Conservation (phyloP, 1,139 yeast genomes). For the Lodderomyces orthopsilosis region DNA sequence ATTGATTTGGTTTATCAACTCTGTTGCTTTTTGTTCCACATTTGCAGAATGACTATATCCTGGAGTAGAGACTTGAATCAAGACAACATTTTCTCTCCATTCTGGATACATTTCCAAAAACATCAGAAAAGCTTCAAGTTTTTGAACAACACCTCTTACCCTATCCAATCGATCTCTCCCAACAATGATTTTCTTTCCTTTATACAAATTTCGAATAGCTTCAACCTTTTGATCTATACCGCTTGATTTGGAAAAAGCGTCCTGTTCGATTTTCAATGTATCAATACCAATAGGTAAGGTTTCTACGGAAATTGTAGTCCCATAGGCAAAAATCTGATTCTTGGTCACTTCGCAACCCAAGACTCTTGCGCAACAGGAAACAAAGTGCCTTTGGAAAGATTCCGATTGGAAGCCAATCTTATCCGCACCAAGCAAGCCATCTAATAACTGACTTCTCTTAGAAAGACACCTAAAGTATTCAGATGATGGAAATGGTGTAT, state of each 20-base stretch:
- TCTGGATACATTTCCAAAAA: conserved; percentile 88
- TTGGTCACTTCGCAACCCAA: conserved; percentile 67
- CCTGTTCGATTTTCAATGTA: conserved; percentile 58
- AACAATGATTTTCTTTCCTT: conserved; percentile 71
- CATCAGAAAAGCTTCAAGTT: conserved; percentile 75
- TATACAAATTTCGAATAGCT: conserved; percentile 64
- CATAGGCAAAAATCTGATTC: conserved; percentile 67
- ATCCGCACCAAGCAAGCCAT: conserved; percentile 88
- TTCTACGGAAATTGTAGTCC: conserved; percentile 68
- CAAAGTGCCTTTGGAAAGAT: conserved; percentile 85
- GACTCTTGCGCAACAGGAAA: conserved; percentile 82
- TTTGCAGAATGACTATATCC: conserved; percentile 55
- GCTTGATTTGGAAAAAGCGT: conserved; percentile 38
- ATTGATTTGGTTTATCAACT: conserved; percentile 74
- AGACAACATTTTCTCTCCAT: conserved; percentile 82
- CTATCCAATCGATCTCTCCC: conserved; percentile 81
- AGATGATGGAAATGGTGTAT: conserved; percentile 92
- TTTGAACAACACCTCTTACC: conserved; percentile 81
- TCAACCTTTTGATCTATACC: conserved; percentile 36
- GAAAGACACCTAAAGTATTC: conserved; percentile 96
- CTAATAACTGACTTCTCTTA: conserved; percentile 70
- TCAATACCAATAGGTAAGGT: conserved; percentile 88
- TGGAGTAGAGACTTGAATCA: conserved; percentile 90
- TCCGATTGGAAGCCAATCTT: conserved; percentile 82
- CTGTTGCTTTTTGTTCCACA: conserved; percentile 76